Evolutionary conservation across 805 yeast genomes (phyloP).

Genomic region (Kodamaea lidongshanica): DNA sequence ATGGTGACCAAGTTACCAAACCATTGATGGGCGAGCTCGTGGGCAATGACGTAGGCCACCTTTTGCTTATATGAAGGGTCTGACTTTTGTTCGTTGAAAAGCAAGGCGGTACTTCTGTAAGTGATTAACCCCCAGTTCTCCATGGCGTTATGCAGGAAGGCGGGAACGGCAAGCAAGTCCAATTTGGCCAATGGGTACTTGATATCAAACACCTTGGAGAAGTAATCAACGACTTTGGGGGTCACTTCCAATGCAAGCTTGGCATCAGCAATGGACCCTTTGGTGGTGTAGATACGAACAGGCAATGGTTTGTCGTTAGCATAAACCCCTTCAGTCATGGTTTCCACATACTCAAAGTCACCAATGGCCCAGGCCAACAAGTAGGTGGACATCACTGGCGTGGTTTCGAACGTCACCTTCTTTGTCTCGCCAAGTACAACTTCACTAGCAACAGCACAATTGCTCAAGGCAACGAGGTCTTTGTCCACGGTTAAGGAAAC

Average conservation of each 20-base stretch:
- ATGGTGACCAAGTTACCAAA: slow-evolving; percentile 84
- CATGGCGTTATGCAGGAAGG: slow-evolving; percentile 83
- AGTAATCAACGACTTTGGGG: slow-evolving; percentile 45
- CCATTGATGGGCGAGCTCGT: slow-evolving; percentile 90
- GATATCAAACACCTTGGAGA: slow-evolving; percentile 43
- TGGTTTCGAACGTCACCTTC: slow-evolving; percentile 34
- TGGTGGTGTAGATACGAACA: slow-evolving; percentile 47
- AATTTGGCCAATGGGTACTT: slow-evolving; percentile 73
- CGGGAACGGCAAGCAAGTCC: slow-evolving; percentile 74
- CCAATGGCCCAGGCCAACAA: slow-evolving; percentile 56
- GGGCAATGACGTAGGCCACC: slow-evolving; percentile 77
- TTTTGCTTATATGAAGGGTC: slow-evolving; percentile 54
- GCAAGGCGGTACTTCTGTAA: slow-evolving; percentile 51
- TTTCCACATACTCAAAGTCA: slow-evolving; percentile 48
- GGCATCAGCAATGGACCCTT: slow-evolving; percentile 44
- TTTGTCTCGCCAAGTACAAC: slow-evolving; percentile 14
- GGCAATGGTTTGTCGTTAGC: slow-evolving; percentile 37
- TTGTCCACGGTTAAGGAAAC: slow-evolving; percentile 33
- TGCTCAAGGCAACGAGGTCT: slow-evolving; percentile 38
- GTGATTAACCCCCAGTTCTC: slow-evolving; percentile 83
- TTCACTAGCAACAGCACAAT: slow-evolving; percentile 38
- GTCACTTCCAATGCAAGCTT: slow-evolving; percentile 43
- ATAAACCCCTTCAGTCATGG: slow-evolving; percentile 35
- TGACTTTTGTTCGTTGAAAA: slow-evolving; percentile 41
- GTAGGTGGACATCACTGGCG: slow-evolving; percentile 53